phyloP scores from a whole-genome alignment of 352 stramenopile genomes.

The Pilasporangium apinafurcum region DNA sequence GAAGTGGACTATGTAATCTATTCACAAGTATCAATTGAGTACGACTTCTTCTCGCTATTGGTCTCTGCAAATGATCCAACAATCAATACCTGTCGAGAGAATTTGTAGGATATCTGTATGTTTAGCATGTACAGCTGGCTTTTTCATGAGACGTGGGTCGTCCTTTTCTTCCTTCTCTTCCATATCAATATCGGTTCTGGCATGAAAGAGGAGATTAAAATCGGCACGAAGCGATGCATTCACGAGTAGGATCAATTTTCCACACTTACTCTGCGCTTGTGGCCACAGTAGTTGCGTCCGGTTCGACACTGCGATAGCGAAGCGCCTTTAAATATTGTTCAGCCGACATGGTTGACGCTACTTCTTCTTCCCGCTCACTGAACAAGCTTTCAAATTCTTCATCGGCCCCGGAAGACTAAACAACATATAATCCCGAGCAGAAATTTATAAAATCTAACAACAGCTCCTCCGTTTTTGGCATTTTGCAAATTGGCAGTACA shows the following conservation, averaged over 20 bases:
- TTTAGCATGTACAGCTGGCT: slow-evolving; percentile 19
- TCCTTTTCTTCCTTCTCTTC: slow-evolving; percentile 40
- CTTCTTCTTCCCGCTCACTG: slow-evolving; percentile 73
- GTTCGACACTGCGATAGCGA: slow-evolving; percentile 56
- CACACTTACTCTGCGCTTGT: too few relatives aligned
- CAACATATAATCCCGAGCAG: neutral
- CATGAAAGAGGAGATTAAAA: neutral
- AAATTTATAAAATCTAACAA: too few relatives aligned
- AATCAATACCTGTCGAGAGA: slow-evolving; percentile 12
- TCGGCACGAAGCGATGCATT: too few relatives aligned
- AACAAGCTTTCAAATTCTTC: slow-evolving; percentile 83
- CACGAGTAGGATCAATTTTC: too few relatives aligned
- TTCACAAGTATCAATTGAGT: slow-evolving; percentile 8
- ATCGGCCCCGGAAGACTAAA: slow-evolving; percentile 23
- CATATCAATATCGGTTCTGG: slow-evolving; percentile 16
- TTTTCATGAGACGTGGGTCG: neutral
- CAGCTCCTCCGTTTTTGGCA: too few relatives aligned
- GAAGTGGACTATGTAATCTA: slow-evolving; percentile 44
- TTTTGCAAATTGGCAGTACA: too few relatives aligned
- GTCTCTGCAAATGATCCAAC: neutral
- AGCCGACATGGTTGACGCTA: slow-evolving; percentile 58
- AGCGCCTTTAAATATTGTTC: slow-evolving; percentile 71
- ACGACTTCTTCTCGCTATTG: too few relatives aligned
- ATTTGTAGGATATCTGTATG: slow-evolving; percentile 18
- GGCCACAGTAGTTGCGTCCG: slow-evolving; percentile 12